Evolutionary conservation across 352 stramenopile species (phyloP).

Genomic region (Phytophthora fragariaefolia): DNA sequence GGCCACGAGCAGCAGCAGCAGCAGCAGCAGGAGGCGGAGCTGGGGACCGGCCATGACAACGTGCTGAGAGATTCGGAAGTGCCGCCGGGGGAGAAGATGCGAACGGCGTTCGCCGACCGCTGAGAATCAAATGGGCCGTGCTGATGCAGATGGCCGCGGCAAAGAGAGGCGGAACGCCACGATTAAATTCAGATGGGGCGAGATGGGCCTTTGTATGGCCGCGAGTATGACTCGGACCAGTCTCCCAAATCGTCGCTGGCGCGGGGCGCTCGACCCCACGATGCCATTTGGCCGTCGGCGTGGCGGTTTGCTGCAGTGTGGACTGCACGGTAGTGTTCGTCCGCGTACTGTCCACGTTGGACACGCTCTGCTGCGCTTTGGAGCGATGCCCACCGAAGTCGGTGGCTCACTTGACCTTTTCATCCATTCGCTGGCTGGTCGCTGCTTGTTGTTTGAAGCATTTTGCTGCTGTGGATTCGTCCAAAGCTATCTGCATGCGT

Average conservation of each 20-base stretch:
- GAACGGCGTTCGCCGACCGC: too few species aligned
- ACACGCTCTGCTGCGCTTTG: constrained; percentile 16
- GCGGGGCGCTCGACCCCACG: constrained; percentile 3
- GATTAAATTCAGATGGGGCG: constrained; percentile 29
- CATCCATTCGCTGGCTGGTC: not conserved
- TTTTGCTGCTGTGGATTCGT: not conserved
- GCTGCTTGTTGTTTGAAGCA: not conserved
- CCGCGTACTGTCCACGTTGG: constrained; percentile 16
- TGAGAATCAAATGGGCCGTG: not conserved
- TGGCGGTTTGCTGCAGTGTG: constrained; percentile 15
- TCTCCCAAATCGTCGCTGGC: constrained; percentile 20
- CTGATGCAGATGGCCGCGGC: constrained; percentile 9
- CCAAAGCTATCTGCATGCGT: not conserved
- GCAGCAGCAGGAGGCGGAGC: constrained; percentile 5
- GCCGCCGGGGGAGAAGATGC: constrained; percentile 11
- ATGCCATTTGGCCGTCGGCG: not conserved
- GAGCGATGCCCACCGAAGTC: constrained; percentile 14
- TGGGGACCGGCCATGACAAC: constrained; percentile 20
- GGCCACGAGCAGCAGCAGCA: constrained; percentile 32
- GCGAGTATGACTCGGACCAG: constrained; percentile 11
- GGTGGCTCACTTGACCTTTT: not conserved
- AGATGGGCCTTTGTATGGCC: constrained; percentile 17
- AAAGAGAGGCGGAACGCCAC: constrained; percentile 17
- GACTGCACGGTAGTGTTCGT: not conserved
- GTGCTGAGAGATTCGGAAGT: constrained; percentile 19